Conservation (phyloP, 2,329 filamentous ascomycete species). For the Parafenestella ontariensis region DNA sequence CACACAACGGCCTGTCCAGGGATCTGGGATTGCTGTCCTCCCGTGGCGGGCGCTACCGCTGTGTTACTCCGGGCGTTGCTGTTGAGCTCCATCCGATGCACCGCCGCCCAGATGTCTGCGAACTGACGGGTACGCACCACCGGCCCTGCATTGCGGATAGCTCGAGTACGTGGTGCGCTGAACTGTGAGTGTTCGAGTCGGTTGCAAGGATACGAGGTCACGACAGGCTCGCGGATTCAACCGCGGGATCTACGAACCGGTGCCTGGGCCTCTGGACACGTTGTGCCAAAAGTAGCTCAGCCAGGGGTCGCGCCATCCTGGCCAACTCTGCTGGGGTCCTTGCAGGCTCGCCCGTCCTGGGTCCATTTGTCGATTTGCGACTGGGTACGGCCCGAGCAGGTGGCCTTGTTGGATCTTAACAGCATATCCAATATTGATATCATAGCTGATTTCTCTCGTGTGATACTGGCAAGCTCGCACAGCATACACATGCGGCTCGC, state of each 20-base stretch:
- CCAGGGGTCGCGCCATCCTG: slow-evolving; percentile 29
- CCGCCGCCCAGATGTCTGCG: slow-evolving; percentile 5
- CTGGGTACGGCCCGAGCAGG: slow-evolving; percentile 46
- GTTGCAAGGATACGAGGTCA: slow-evolving; percentile 13
- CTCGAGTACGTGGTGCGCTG: slow-evolving; percentile 1
- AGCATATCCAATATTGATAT: slow-evolving; percentile 9
- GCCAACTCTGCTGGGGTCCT: slow-evolving; percentile 20
- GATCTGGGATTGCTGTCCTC: slow-evolving; percentile 21
- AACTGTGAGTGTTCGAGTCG: slow-evolving; percentile 11
- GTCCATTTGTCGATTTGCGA: slow-evolving; percentile 45
- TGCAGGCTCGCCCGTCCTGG: slow-evolving; percentile 24
- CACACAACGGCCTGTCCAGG: slow-evolving; percentile 31
- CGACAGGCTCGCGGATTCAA: slow-evolving; percentile 39
- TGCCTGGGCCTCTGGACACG: slow-evolving; percentile 44
- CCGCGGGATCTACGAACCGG: slow-evolving; percentile 50
- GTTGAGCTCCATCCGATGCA: slow-evolving; percentile 6
- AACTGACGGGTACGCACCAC: slow-evolving; percentile 7
- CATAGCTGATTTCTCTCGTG: slow-evolving; percentile 11
- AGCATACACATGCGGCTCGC: slow-evolving; percentile 6
- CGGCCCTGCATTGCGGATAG: slow-evolving; percentile 14
- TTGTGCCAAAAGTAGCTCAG: slow-evolving; percentile 44
- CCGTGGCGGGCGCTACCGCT: slow-evolving; percentile 27
- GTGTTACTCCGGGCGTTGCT: slow-evolving; percentile 16
- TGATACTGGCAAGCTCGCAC: slow-evolving; percentile 10
- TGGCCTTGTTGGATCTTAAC: slow-evolving; percentile 28